phyloP scores from a whole-genome alignment of 495 filamentous ascomycete genomes.

The Podospora pseudopauciseta region DNA sequence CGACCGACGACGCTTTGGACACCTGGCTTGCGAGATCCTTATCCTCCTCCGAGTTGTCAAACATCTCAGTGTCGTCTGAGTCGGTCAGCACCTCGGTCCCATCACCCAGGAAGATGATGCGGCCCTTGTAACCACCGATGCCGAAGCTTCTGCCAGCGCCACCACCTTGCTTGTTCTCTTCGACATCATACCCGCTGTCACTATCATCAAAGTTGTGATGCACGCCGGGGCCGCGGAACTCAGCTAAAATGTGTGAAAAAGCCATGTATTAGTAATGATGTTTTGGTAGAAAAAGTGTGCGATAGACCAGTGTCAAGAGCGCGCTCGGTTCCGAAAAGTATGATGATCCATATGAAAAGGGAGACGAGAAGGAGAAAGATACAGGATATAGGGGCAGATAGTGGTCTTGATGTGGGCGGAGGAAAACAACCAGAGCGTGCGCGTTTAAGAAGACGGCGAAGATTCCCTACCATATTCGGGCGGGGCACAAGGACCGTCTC shows the following conservation, averaged over 20 bases:
- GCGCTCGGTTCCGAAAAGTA: neutral
- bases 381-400: neutral
- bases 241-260: conserved; percentile 56
- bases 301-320: neutral
- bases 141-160: conserved; percentile 42
- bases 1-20: conserved; percentile 35
- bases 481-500: conserved; percentile 97
- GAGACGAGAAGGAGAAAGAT: neutral
- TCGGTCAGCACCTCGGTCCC: conserved; percentile 85
- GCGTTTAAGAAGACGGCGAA: conserved; percentile 25
- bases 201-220: conserved; percentile 91
- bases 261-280: conserved; percentile 29
- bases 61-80: conserved; percentile 85
- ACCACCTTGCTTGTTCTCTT: conserved; percentile 52
- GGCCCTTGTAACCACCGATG: conserved; percentile 62
- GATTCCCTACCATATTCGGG: conserved; percentile 92
- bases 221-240: conserved; percentile 89
- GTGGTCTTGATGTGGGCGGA: neutral
- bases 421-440: conserved; percentile 6
- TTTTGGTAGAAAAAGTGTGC: neutral
- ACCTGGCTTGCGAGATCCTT: conserved; percentile 64
- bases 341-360: neutral
- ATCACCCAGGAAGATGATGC: conserved; percentile 92
- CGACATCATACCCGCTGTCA: conserved; percentile 86
- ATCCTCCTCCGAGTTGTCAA: conserved; percentile 83